phyloP scores from a whole-genome alignment of 2,329 filamentous ascomycete genomes.

The Graphiopsis chlorocephala region DNA sequence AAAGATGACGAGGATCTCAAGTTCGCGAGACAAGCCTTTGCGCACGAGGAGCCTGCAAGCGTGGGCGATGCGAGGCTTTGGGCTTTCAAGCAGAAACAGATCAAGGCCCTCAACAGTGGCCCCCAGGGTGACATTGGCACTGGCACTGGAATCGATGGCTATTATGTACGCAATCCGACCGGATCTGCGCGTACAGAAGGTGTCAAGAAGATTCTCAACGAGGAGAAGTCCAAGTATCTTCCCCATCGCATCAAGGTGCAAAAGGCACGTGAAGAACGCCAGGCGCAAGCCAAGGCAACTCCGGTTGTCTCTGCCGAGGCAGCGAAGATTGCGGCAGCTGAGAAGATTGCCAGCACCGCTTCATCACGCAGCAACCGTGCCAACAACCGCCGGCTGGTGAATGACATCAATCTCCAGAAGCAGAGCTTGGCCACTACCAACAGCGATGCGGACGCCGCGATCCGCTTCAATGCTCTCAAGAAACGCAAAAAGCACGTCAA shows the following conservation, averaged over 20 bases:
- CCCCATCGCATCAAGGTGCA: conserved; percentile 97
- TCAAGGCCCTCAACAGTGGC: conserved; percentile 66
- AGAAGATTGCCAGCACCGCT: conserved; percentile 79
- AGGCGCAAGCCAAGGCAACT: conserved; percentile 68
- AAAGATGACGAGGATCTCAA: conserved; percentile 67
- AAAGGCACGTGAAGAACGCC: conserved; percentile 85
- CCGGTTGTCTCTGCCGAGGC: conserved; percentile 62
- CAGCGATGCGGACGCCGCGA: conserved; percentile 76
- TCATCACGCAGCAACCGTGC: conserved; percentile 91
- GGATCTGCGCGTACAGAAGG: conserved; percentile 90
- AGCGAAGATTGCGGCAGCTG: conserved; percentile 64
- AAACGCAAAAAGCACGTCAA: conserved; percentile 99
- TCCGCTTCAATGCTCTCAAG: conserved; percentile 98
- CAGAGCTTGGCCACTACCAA: conserved; percentile 63
- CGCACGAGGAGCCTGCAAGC: conserved; percentile 44
- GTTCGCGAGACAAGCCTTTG: conserved; percentile 54
- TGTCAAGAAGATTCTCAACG: conserved; percentile 91
- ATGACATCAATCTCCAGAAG: conserved; percentile 93
- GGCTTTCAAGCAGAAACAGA: conserved; percentile 70
- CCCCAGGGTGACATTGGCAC: conserved; percentile 53
- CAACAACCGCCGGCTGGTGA: conserved; percentile 90
- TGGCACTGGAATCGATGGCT: conserved; percentile 58
- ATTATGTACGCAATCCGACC: conserved; percentile 81
- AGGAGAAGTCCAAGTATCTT: conserved; percentile 96
- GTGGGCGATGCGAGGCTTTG: conserved; percentile 60